Evolutionary conservation across 192 early-diverging fungal genomes (phyloP).

Genomic region (Linnemannia zychae): DNA sequence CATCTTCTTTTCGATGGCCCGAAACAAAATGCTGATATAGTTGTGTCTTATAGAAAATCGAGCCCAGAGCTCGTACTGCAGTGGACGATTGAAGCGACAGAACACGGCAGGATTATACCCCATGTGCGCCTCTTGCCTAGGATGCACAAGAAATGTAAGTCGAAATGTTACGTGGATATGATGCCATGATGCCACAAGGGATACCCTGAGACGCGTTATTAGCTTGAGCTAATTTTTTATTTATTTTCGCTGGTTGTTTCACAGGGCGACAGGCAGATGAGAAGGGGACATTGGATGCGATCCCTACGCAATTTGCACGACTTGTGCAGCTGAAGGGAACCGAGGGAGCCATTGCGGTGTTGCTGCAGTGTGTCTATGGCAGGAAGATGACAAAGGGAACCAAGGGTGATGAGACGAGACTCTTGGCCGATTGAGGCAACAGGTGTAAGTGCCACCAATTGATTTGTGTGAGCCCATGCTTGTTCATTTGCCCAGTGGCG

Average conservation of each 20-base stretch:
- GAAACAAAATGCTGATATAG: no score
- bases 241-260: background rate
- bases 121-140: slow-evolving; percentile 34
- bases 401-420: background rate
- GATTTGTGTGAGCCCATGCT: background rate
- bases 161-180: background rate
- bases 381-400: background rate
- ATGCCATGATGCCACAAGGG: background rate
- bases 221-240: background rate
- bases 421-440: background rate
- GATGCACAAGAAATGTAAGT: slow-evolving; percentile 48
- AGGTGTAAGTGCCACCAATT: background rate
- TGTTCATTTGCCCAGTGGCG: background rate
- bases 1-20: no score
- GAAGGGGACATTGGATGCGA: slow-evolving; percentile 36
- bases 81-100: slow-evolving; percentile 33
- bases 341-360: slow-evolving; percentile 28
- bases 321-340: slow-evolving; percentile 44
- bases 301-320: slow-evolving; percentile 42
- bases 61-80: slow-evolving; percentile 43
- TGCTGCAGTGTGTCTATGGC: slow-evolving; percentile 45
- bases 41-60: slow-evolving; percentile 18
- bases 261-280: slow-evolving; percentile 48
- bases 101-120: slow-evolving; percentile 28
- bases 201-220: background rate